Conservation (phyloP, 2,329 filamentous ascomycete species). For the Hypomyces rosellus region DNA sequence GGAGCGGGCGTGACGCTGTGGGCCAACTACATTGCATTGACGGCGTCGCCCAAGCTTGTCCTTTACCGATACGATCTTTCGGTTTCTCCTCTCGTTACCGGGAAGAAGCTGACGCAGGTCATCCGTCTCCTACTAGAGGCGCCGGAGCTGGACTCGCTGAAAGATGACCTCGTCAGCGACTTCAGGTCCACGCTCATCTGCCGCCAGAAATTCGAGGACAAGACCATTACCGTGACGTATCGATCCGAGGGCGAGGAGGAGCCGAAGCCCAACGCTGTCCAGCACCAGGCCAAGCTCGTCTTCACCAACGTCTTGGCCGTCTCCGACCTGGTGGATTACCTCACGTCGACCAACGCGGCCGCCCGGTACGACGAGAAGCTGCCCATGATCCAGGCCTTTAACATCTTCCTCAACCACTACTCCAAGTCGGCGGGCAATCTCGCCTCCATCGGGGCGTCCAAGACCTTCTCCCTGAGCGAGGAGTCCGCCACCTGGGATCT, state of each 20-base stretch:
- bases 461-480: slow-evolving; percentile 19
- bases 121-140: slow-evolving; percentile 19
- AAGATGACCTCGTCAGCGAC: slow-evolving; percentile 25
- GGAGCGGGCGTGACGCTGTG: slow-evolving; percentile 10
- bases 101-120: slow-evolving; percentile 11
- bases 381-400: slow-evolving; percentile 17
- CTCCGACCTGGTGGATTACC: slow-evolving; percentile 19
- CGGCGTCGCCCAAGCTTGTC: slow-evolving; percentile 5
- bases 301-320: slow-evolving; percentile 21
- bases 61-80: slow-evolving; percentile 13
- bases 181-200: slow-evolving; percentile 28
- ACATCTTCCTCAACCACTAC: slow-evolving; percentile 25
- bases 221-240: slow-evolving; percentile 17
- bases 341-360: slow-evolving; percentile 20
- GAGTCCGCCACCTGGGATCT: slow-evolving; percentile 16
- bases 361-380: slow-evolving; percentile 19
- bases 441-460: slow-evolving; percentile 23
- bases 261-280: slow-evolving; percentile 11
- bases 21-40: slow-evolving; percentile 14
- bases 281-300: slow-evolving; percentile 18
- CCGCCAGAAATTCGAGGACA: slow-evolving; percentile 15
- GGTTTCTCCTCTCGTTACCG: slow-evolving; percentile 3
- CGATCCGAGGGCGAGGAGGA: slow-evolving; percentile 25
- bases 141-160: slow-evolving; percentile 11
- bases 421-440: slow-evolving; percentile 20